These are phyloP conservation scores for Plasmodiophora brassicae DNA, from an alignment of 208 protist genomes.

Conservation along the genomic window DNA sequence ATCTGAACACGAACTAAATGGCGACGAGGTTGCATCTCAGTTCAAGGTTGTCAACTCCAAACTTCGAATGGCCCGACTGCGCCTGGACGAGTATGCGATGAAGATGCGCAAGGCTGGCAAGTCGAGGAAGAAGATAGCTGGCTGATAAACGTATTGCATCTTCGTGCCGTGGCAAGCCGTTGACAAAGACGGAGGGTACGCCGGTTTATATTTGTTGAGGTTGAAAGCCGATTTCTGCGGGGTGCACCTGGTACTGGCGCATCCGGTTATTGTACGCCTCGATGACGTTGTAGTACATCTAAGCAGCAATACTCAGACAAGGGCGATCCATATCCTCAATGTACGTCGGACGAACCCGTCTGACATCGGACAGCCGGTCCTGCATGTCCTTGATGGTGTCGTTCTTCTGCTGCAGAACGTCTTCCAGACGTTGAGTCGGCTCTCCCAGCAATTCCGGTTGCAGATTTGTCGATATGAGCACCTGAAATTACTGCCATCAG, in stretches of 20 bases:
- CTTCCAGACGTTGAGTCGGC: not conserved
- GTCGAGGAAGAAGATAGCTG: too few species aligned
- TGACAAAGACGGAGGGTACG: too few species aligned
- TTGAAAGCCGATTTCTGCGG: conserved; percentile 3
- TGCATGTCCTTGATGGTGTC: conserved; percentile 13
- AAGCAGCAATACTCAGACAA: not conserved
- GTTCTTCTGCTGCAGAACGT: conserved; percentile 30
- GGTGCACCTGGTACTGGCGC: not conserved
- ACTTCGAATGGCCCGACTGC: not conserved
- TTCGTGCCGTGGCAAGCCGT: too few species aligned
- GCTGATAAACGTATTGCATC: too few species aligned
- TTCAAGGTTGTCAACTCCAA: not conserved
- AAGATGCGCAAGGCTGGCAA: not conserved
- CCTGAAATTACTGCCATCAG: too few species aligned
- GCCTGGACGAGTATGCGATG: not conserved
- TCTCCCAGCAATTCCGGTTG: conserved; percentile 18
- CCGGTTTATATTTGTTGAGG: not conserved
- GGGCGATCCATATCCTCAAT: not conserved
- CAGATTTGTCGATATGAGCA: not conserved
- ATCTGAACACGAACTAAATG: not conserved
- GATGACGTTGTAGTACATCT: conserved; percentile 3
- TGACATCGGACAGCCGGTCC: not conserved
- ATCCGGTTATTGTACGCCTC: not conserved
- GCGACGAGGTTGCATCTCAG: not conserved
- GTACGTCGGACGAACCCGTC: not conserved